Percentiles rank a stretch among this genome's conserved stretches.
Conservation (phyloP, 2,329 filamentous ascomycete genomes). For the Dothideomycetidae sp. region DNA sequence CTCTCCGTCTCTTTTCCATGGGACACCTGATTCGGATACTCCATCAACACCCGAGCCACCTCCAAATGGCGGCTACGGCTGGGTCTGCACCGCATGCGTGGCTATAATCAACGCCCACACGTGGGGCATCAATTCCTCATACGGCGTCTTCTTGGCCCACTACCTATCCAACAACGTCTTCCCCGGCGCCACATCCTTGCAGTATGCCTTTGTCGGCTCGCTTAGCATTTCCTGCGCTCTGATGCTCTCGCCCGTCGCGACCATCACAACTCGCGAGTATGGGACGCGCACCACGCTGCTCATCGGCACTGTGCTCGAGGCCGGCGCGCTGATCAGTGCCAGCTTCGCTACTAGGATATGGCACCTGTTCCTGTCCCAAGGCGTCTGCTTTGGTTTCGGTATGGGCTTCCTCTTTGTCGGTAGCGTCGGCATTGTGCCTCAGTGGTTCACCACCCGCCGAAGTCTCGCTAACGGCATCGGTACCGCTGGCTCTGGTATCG, state of each 20-base stretch:
- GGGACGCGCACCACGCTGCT: slow-evolving; percentile 52
- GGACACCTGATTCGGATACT: no score
- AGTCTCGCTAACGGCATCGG: slow-evolving; percentile 56
- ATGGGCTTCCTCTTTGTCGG: slow-evolving; percentile 65
- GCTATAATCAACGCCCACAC: slow-evolving; percentile 34
- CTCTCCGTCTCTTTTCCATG: no score
- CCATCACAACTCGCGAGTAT: slow-evolving; percentile 42
- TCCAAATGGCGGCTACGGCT: slow-evolving; percentile 48
- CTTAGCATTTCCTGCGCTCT: slow-evolving; percentile 53
- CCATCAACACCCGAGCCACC: slow-evolving; percentile 18
- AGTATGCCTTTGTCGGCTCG: slow-evolving; percentile 66
- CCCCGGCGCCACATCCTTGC: slow-evolving; percentile 46
- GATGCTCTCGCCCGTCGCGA: slow-evolving; percentile 54
- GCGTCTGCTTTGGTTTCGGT: slow-evolving; percentile 61
- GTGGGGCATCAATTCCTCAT: slow-evolving; percentile 34
- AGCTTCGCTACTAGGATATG: slow-evolving; percentile 55
- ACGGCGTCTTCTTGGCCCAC: slow-evolving; percentile 62
- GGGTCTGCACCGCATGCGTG: slow-evolving; percentile 37
- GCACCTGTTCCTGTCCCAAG: slow-evolving; percentile 64
- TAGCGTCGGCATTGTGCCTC: slow-evolving; percentile 51
- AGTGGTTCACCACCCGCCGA: slow-evolving; percentile 58
- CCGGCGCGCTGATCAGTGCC: slow-evolving; percentile 51
- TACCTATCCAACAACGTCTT: slow-evolving; percentile 54
- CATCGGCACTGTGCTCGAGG: slow-evolving; percentile 50
- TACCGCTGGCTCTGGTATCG: slow-evolving; percentile 57